A percentile compares a stretch with the other conserved stretches of the same genome.
Evolutionary conservation across 495 filamentous ascomycete genomes (phyloP).

Genomic region (Aspergillus avenaceus): DNA sequence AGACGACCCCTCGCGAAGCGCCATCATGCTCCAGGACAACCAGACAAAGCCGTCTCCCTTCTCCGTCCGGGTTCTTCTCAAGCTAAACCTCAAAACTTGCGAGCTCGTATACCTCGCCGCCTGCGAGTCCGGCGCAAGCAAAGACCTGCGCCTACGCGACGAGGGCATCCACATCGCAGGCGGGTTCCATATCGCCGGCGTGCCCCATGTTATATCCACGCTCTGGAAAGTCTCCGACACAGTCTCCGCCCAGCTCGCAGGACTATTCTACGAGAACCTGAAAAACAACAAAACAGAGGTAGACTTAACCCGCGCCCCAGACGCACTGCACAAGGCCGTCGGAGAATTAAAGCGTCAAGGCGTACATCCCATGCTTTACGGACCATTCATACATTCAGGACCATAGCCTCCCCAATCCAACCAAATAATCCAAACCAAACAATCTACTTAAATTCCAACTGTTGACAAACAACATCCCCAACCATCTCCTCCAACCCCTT

Average conservation of each 20-base stretch:
- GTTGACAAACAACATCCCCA: constrained; percentile 29
- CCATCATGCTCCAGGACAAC: constrained; percentile 12
- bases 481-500: constrained; percentile 20
- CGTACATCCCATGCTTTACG: constrained; percentile 4
- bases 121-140: constrained; percentile 16
- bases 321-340: not conserved
- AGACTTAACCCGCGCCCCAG: not conserved
- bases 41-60: constrained; percentile 7
- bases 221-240: constrained; percentile 9
- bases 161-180: constrained; percentile 18
- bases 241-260: constrained; percentile 1
- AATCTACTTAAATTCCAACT: constrained; percentile 8
- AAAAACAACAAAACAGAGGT: not conserved
- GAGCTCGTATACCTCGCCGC: constrained; percentile 19
- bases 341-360: not conserved
- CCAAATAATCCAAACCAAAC: not conserved
- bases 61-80: constrained; percentile 7
- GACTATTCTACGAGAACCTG: not conserved
- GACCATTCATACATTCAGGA: constrained; percentile 3
- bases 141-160: constrained; percentile 9
- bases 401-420: not conserved
- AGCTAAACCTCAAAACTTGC: constrained; percentile 7
- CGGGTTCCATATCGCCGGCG: constrained; percentile 20
- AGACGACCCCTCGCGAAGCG: constrained; percentile 10
- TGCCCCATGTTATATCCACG: constrained; percentile 15